Evolutionary conservation across 805 yeast genomes (phyloP), one percentile per base, ranked within the genome.

Genomic region (Saturnispora saitoi): DNA sequence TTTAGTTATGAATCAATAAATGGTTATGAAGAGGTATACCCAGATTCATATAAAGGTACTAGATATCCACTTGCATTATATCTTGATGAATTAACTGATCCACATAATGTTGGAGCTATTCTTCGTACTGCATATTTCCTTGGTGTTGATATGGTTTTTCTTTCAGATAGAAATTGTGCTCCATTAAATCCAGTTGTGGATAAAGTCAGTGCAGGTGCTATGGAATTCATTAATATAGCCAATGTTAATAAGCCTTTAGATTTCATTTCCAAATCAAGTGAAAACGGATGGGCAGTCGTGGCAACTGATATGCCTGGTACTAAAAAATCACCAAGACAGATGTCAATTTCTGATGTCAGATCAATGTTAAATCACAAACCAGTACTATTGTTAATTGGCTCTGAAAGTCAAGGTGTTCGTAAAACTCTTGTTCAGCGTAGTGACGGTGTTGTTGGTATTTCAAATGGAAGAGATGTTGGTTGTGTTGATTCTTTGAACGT

Each of bases 101-200:
- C 96, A 0, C 95, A 86, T 61, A 88, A 88, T 61, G 70, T 86
- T 56, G 96, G 96, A 7, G 93, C 91, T 22, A 78, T 88, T 39
- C 65, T 86, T 28, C 70, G 96, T 60, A 77, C 89, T 2, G 91
- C 95, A 0, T 83, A 80, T 65, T 88, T 73, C 65, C 69, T 88
- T 12, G 96, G 96, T 8, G 95, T 74, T 2, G 95, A 89, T 64
- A 84, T 86, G 58, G 68, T 87, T 5, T 78, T 83, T 1, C 66
- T 83, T 39, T 83, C 95, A 2, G 79, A 76, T 32, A 76, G 75
- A 45, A 83, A 86, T 58, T 77, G 86, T 56, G 86, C 96, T 0
- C 76, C 82, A 15, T 63, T 89, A 50, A 78, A 91, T 0, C 88
- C 95, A 0, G 82, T 76, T 0, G 90, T 88, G 2, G 76, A 81